Conservation (phyloP, 129 eudicot species). For the Glebionis coronaria region DNA sequence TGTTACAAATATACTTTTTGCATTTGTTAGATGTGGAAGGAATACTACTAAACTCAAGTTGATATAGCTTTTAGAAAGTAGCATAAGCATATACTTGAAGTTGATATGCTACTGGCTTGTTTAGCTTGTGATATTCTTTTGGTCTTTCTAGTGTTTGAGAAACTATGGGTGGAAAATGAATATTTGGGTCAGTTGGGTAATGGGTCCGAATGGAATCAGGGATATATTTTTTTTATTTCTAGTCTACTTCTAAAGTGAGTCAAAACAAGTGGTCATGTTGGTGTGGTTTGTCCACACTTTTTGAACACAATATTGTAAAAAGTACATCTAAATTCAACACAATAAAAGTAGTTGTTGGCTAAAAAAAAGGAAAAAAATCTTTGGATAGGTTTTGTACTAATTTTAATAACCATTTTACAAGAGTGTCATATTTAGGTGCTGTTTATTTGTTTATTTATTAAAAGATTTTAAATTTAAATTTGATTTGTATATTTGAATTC, state of each 20-base stretch:
- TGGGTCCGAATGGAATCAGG: neutral
- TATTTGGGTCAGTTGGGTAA: neutral
- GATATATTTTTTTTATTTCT: too few relatives aligned
- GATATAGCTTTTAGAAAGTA: constrained; percentile 18
- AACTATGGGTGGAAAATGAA: neutral
- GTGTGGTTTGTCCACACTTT: too few relatives aligned
- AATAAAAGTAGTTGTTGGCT: too few relatives aligned
- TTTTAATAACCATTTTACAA: too few relatives aligned
- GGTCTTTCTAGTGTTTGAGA: neutral
- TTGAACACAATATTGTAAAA: too few relatives aligned
- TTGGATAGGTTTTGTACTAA: too few relatives aligned
- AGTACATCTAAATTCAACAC: too few relatives aligned
- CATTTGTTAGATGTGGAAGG: neutral
- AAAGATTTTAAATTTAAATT: too few relatives aligned
- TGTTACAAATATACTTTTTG: constrained; percentile 1
- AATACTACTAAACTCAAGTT: constrained; percentile 12
- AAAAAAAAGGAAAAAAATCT: too few relatives aligned
- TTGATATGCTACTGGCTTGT: neutral
- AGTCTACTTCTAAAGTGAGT: neutral
- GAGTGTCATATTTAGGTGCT: too few relatives aligned
- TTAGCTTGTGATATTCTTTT: constrained; percentile 16
- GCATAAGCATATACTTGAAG: constrained; percentile 11
- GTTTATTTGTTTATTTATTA: too few relatives aligned
- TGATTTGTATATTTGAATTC: too few relatives aligned
- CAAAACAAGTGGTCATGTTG: neutral